These are phyloP conservation scores for Penicillium sp. DNA, from an alignment of 2,329 filamentous ascomycete genomes.

Conservation along the genomic window DNA sequence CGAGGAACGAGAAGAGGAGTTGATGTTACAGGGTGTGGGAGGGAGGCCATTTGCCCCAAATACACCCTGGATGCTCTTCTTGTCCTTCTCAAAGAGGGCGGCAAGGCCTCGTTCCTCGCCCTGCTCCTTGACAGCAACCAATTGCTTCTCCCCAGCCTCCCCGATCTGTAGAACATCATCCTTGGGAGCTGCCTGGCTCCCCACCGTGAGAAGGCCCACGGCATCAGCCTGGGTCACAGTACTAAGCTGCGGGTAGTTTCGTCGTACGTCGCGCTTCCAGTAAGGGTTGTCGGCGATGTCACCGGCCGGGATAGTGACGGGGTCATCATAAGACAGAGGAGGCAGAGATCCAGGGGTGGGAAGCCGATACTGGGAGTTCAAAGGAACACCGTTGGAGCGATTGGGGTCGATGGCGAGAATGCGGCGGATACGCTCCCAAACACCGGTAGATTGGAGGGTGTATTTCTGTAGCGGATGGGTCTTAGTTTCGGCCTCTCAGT, in stretches of 20 bases:
- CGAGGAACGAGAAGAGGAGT: constrained; percentile 33
- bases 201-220: constrained; percentile 77
- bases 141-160: constrained; percentile 65
- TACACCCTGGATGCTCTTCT: constrained; percentile 53
- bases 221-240: constrained; percentile 79
- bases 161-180: constrained; percentile 71
- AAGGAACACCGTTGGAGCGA: constrained; percentile 83
- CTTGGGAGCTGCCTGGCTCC: constrained; percentile 75
- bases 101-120: constrained; percentile 68
- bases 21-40: constrained; percentile 74
- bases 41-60: constrained; percentile 75
- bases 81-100: constrained; percentile 65
- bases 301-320: constrained; percentile 74
- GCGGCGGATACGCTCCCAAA: constrained; percentile 81
- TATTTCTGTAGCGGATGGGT: constrained; percentile 67
- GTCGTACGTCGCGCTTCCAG: constrained; percentile 88
- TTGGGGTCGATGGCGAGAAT: constrained; percentile 75
- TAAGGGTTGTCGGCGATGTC: constrained; percentile 90
- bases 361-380: constrained; percentile 89
- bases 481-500: neutral
- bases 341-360: constrained; percentile 72
- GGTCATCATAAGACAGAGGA: constrained; percentile 70
- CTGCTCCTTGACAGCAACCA: constrained; percentile 72
- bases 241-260: constrained; percentile 74
- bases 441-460: constrained; percentile 79